These are phyloP conservation scores for Phialophora tarda DNA, from an alignment of 2,329 filamentous ascomycete genomes.

Conservation along the genomic window DNA sequence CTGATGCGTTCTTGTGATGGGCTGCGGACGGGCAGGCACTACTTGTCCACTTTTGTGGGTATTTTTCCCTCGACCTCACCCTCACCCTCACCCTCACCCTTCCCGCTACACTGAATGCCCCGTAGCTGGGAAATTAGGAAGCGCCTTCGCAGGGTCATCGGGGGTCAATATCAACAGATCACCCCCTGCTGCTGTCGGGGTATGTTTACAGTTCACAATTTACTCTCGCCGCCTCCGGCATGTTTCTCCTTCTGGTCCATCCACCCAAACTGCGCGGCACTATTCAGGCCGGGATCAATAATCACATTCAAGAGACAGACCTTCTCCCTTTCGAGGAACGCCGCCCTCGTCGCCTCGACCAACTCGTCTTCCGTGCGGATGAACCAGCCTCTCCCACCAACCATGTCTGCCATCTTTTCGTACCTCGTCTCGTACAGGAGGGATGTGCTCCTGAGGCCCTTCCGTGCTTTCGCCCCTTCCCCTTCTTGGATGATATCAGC, in stretches of 20 bases:
- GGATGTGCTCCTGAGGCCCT: conserved; percentile 55
- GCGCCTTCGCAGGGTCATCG: too few species aligned
- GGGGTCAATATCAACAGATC: neutral
- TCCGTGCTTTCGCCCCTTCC: conserved; percentile 30
- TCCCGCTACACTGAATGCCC: neutral
- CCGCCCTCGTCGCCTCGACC: conserved; percentile 56
- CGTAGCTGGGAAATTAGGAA: neutral
- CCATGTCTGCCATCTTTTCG: conserved; percentile 61
- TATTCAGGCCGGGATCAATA: conserved; percentile 58
- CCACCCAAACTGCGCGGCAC: conserved; percentile 49
- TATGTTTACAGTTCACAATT: conserved; percentile 15
- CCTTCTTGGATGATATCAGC: conserved; percentile 27
- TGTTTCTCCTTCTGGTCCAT: conserved; percentile 42
- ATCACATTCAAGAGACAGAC: conserved; percentile 61
- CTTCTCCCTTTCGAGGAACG: conserved; percentile 53
- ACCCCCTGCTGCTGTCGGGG: neutral
- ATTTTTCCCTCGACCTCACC: too few species aligned
- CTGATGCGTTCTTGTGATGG: neutral
- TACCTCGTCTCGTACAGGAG: conserved; percentile 62
- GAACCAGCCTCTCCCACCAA: conserved; percentile 60
- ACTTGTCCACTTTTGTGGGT: neutral
- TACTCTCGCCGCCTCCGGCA: conserved; percentile 20
- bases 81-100: neutral
- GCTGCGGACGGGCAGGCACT: neutral
- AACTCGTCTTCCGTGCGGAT: conserved; percentile 60